A percentile compares a stretch with the other conserved stretches of the same genome.
Evolutionary conservation across 148 eudicot genomes (phyloP).

Genomic region (Amaranthus palmeri): DNA sequence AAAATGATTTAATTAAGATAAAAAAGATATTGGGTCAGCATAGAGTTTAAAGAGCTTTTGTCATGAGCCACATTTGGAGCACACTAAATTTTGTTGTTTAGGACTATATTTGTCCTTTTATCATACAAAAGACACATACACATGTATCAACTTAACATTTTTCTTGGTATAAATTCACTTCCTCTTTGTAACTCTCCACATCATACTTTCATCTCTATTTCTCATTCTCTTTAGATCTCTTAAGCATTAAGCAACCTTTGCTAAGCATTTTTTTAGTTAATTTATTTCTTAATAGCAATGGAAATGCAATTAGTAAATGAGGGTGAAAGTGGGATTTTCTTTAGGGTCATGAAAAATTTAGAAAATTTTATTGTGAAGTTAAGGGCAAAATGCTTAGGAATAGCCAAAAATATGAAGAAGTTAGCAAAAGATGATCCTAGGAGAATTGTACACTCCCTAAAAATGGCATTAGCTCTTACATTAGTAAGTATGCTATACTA

Average conservation of each 20-base stretch:
- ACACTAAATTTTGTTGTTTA: conserved; percentile 20
- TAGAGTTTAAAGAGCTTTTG: conserved; percentile 15
- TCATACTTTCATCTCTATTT: neutral
- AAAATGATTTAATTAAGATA: neutral
- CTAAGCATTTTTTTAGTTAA: neutral
- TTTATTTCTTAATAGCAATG: neutral
- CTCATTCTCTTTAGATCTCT: neutral
- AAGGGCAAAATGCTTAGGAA: conserved; percentile 1
- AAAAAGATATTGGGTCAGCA: conserved; percentile 13
- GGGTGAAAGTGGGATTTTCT: neutral
- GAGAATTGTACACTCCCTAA: conserved; percentile 24
- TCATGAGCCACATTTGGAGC: conserved; percentile 23
- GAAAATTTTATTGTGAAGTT: conserved; percentile 5
- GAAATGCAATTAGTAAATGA: conserved; percentile 5
- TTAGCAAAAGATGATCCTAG: conserved; percentile 30
- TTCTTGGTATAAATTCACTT: conserved; percentile 4
- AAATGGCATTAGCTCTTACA: conserved; percentile 30
- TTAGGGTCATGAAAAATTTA: neutral
- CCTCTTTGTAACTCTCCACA: neutral
- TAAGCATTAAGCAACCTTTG: neutral
- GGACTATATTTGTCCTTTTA: conserved; percentile 13
- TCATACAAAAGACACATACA: conserved; percentile 12
- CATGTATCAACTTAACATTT: neutral
- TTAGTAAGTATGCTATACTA: conserved; percentile 32
- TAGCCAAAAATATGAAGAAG: conserved; percentile 15